A percentile compares a stretch with the other conserved stretches of the same genome.
These are phyloP conservation scores for Triticum dicoccoides DNA, from an alignment of 176 grass and related monocot genomes.

Conservation along the genomic window DNA sequence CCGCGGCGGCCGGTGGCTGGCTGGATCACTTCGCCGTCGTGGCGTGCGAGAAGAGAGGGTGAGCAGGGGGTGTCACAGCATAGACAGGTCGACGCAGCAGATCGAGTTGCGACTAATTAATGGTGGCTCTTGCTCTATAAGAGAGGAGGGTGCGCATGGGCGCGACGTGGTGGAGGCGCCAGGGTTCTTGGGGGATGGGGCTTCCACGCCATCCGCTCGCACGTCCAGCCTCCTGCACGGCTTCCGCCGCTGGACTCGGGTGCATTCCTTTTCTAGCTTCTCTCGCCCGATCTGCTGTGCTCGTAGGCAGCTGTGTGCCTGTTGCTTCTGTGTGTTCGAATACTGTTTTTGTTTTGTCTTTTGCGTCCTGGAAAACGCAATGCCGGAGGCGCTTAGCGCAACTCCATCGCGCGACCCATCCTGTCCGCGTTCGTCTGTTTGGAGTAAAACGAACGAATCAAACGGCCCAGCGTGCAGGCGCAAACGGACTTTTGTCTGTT, in stretches of 20 bases:
- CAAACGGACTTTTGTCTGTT: too few species aligned
- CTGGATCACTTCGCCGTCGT: neutral
- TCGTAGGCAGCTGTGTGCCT: too few species aligned
- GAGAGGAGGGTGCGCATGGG: neutral
- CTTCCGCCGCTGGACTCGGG: conserved; percentile 10
- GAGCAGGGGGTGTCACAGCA: neutral
- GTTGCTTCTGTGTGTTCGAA: too few species aligned
- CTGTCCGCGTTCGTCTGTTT: too few species aligned
- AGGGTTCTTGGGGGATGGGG: conserved; percentile 2
- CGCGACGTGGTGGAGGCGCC: conserved; percentile 25
- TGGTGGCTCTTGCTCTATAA: neutral
- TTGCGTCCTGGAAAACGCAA: too few species aligned
- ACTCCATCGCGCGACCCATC: too few species aligned
- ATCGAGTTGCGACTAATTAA: neutral
- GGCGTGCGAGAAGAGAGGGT: neutral
- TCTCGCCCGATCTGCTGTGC: neutral
- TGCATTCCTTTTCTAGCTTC: neutral
- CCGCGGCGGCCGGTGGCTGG: neutral
- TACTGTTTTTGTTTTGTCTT: too few species aligned
- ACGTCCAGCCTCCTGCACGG: neutral
- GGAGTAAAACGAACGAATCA: too few species aligned
- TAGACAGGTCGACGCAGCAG: neutral
- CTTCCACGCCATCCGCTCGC: conserved; percentile 7
- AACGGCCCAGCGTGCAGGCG: too few species aligned
- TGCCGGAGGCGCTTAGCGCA: too few species aligned